Base-by-base conservation (phyloP, 2,329 filamentous ascomycete genomes). In the Fusarium duplospermum region DNA sequence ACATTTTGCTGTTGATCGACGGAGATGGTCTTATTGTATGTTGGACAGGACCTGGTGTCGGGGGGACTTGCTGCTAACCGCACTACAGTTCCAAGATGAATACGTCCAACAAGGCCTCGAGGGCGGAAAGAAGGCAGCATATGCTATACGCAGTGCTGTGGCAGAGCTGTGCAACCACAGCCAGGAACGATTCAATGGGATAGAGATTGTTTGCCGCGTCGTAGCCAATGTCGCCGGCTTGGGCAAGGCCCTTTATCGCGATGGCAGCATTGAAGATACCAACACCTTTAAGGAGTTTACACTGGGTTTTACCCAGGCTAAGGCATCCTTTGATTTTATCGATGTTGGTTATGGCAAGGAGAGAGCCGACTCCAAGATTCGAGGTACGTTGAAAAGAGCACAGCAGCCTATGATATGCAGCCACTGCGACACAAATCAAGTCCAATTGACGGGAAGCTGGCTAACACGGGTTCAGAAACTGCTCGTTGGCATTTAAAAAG, bases 311-410 rank as follows among this genome's bases (percentile, higher is more conserved):
- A 90, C 87, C 58, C 89, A 90, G 79, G 86, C 84, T 68, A 87
- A 87, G 72, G 84, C 88, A 11, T 87, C 86, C 13, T 91, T 92
- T 82, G 89, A 92, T 79, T 92, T 91, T 82, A 83, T 92, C 66
- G 90, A 92, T 76, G 86, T 92, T 62, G 90, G 90, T 36, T 82
- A 86, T 73, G 87, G 87, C 52, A 90, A 90, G 78, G 89, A 91
- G 75, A 84, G 87, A 59, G 87, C 88, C 9, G 88, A 90, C 77
- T 86, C 86, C 56, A 92, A 92, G 80, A 88, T 92, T 73, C 87
- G 86, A 85, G 89, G 89, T 90, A 80, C 58, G 81, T 45, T 22
- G 11, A 16, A 11, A 59, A 36, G 47, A 40, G 9, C 20, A 60
- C 22, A 27, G 22, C n/a, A 29, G 58, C 16, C 24, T 59, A 24